Conservation (phyloP, 805 yeast species). For the Myxozyma neotropica region DNA sequence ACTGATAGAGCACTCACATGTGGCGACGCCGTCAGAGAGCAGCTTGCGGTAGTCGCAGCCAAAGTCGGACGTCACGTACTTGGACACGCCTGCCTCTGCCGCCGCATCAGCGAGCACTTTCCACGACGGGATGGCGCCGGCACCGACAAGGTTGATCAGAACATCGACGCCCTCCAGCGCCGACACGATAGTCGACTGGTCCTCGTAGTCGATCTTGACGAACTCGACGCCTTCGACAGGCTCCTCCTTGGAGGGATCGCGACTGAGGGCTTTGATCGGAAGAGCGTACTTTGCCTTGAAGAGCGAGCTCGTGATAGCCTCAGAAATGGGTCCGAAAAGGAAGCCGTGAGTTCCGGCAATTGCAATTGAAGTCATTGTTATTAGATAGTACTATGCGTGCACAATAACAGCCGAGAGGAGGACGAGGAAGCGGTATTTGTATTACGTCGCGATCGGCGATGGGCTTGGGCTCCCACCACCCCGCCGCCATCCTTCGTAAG, state of each 20-base stretch:
- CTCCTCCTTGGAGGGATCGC: constrained; percentile 42
- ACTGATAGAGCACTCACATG: background rate
- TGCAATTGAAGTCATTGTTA: constrained; percentile 45
- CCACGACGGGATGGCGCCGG: constrained; percentile 44
- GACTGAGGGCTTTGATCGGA: constrained; percentile 57
- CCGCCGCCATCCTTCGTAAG: background rate
- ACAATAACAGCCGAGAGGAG: too few relatives aligned
- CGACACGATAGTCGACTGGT: constrained; percentile 32
- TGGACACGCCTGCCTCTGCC: constrained; percentile 49
- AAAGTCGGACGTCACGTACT: constrained; percentile 63
- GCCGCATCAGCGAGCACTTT: constrained; percentile 45
- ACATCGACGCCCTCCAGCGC: constrained; percentile 55
- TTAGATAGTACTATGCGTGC: background rate
- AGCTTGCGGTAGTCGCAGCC: constrained; percentile 48
- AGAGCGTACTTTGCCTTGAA: constrained; percentile 49
- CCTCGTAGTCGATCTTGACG: constrained; percentile 29
- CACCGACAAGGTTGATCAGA: constrained; percentile 50
- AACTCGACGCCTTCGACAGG: constrained; percentile 15
- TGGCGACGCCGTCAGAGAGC: background rate
- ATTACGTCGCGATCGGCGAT: too few relatives aligned
- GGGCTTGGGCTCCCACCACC: too few relatives aligned
- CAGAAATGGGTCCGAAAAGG: constrained; percentile 53
- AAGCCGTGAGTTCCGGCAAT: constrained; percentile 57
- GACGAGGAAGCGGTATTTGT: too few relatives aligned
- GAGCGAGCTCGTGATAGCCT: constrained; percentile 49